A percentile compares a stretch with the other conserved stretches of the same genome.
phyloP scores from a whole-genome alignment of 805 yeast species.

The Huiozyma sinensis region DNA sequence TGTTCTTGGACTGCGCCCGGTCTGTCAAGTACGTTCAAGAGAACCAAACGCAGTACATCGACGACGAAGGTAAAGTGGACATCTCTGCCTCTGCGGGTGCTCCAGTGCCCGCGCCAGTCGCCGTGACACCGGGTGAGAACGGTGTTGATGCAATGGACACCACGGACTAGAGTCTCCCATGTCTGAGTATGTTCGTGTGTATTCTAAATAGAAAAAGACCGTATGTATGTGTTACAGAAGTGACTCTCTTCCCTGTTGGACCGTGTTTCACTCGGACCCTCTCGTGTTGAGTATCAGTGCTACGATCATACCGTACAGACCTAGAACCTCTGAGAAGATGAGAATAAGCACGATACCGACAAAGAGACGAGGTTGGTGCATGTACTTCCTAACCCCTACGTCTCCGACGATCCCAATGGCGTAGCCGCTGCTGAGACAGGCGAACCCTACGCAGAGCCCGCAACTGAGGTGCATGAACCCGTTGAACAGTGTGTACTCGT shows the following conservation, averaged over 20 bases:
- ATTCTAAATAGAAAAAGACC: neutral
- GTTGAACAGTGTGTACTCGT: conserved; percentile 74
- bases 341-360: conserved; percentile 84
- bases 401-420: conserved; percentile 93
- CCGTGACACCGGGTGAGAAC: neutral
- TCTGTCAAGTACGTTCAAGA: conserved; percentile 79
- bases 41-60: conserved; percentile 55
- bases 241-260: too few relatives aligned
- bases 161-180: conserved; percentile 16
- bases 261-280: conserved; percentile 38
- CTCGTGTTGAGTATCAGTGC: conserved; percentile 87
- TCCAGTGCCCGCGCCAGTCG: conserved; percentile 7
- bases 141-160: conserved; percentile 26
- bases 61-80: conserved; percentile 64
- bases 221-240: too few relatives aligned
- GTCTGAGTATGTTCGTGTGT: neutral
- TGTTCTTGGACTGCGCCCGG: conserved; percentile 83
- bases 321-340: conserved; percentile 86
- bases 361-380: conserved; percentile 81
- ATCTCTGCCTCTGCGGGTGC: conserved; percentile 30
- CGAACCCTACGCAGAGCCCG: conserved; percentile 92
- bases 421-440: conserved; percentile 93
- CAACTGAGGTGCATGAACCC: conserved; percentile 98
- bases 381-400: conserved; percentile 78
- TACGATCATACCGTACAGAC: conserved; percentile 87